Base-by-base conservation (phyloP, 2,329 filamentous ascomycete species). In the Sporothrix brunneoviolacea region DNA sequence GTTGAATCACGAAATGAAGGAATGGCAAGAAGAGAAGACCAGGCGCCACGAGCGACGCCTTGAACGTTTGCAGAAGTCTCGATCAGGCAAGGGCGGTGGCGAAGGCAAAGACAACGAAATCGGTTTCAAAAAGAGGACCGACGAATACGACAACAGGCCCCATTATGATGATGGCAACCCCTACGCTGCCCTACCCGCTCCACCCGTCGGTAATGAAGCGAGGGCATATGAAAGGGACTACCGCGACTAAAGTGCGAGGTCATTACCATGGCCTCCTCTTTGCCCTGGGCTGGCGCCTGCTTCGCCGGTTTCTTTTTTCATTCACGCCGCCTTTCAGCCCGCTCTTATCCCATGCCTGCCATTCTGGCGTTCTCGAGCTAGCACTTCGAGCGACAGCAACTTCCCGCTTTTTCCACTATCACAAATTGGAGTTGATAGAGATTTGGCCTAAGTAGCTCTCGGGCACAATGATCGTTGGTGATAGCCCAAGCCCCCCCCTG, bases 11-110 rank as follows among this genome's bases (percentile, higher is more conserved):
- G 73, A 77, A 61, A 66, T 72, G 60, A 69, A 63, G 49, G 66
- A 73, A 54, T 81, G 75, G 66, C 65, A 73, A 50, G 55, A 68
- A 45, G 71, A 80, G 61, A 78, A 71, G 60, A 64, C 64, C 27
- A 65, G 65, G 46, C 75, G 77, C 16, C 76, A 78, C 57, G 64
- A 74, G 50, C 72, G 58, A 57, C 71, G 77, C 36, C 52, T 72
- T 24, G 65, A 75, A 58, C 67, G 60, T 15, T 54, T 55, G 36
- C 42, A 47, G 13, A 41, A 38, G 37, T 21, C 50, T 27, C 49
- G 44, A 13, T 43, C 50, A 21, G 33, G n/a, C n/a, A 52, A 52
- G 50, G 56, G 54, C 37, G 63, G 54, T 58, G 63, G 51, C 58
- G 55, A 48, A 54, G 54, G 73, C 58, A 65, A 69, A 56, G 70